Evolutionary conservation across 306 rosid genomes (phyloP).

Genomic region (Citrullus mucosospermus): DNA sequence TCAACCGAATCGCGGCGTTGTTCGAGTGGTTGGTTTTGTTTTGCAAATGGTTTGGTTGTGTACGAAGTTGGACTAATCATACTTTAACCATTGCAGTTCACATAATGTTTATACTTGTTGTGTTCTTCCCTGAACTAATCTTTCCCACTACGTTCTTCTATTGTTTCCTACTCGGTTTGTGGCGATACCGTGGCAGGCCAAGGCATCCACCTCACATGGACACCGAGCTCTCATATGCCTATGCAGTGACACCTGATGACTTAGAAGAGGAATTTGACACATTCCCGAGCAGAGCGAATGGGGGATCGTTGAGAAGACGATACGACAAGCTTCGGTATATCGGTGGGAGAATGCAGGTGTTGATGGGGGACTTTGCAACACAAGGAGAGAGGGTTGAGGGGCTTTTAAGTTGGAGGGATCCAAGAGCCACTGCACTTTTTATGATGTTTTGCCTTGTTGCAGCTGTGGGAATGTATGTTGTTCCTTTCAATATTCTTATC

Average conservation of each 20-base stretch:
- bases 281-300: conserved; percentile 20
- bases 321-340: conserved; percentile 32
- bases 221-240: conserved; percentile 19
- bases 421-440: conserved; percentile 33
- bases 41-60: conserved; percentile 9
- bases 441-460: conserved; percentile 20
- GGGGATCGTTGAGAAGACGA: conserved; percentile 13
- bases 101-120: conserved; percentile 11
- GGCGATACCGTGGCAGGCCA: conserved; percentile 19
- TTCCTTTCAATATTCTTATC: conserved; percentile 5
- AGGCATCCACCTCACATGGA: conserved; percentile 39
- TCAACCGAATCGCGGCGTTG: conserved; percentile 15
- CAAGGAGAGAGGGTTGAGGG: conserved; percentile 40
- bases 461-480: conserved; percentile 10
- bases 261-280: conserved; percentile 37
- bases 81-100: conserved; percentile 2
- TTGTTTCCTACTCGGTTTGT: conserved; percentile 7
- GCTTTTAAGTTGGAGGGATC: conserved; percentile 38
- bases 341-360: conserved; percentile 20
- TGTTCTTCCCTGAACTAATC: conserved; percentile 13
- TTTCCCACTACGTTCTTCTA: conserved; percentile 7
- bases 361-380: conserved; percentile 33
- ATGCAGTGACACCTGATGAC: conserved; percentile 21
- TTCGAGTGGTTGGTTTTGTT: conserved; percentile 1
- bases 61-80: conserved; percentile 21